Evolutionary conservation across 2,329 filamentous ascomycete genomes (phyloP).

Genomic region (Colletotrichum sp.): DNA sequence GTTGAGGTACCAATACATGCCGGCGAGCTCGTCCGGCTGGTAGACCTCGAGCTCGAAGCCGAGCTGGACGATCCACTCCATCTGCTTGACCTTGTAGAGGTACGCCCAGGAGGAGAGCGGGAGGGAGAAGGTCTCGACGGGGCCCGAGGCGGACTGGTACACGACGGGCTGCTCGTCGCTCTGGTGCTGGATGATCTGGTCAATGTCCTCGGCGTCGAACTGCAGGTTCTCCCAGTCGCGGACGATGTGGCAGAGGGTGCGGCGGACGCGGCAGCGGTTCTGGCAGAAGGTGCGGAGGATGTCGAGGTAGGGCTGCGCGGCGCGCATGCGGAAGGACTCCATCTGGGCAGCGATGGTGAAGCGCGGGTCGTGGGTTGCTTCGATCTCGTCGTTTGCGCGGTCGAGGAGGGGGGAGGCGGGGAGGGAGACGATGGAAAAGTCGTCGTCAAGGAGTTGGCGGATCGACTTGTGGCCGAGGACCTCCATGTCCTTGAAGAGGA

Average conservation of each 20-base stretch:
- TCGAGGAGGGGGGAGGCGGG: slow-evolving; percentile 75
- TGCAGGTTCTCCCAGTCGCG: slow-evolving; percentile 86
- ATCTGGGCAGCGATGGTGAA: slow-evolving; percentile 76
- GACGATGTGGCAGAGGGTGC: slow-evolving; percentile 85
- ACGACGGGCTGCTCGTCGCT: slow-evolving; percentile 66
- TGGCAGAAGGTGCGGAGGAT: slow-evolving; percentile 85
- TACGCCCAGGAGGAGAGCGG: slow-evolving; percentile 89
- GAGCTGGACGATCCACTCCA: slow-evolving; percentile 87
- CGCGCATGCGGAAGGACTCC: slow-evolving; percentile 68
- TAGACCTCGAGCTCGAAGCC: slow-evolving; percentile 96
- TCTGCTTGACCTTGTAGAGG: slow-evolving; percentile 85
- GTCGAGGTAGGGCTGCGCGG: slow-evolving; percentile 78
- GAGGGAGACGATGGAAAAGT: slow-evolving; percentile 79
- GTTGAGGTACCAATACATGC: slow-evolving; percentile 91
- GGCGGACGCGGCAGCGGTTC: slow-evolving; percentile 87
- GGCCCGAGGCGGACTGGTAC: slow-evolving; percentile 44
- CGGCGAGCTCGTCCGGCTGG: slow-evolving; percentile 79
- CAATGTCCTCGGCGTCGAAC: slow-evolving; percentile 78
- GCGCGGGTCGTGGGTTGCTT: slow-evolving; percentile 74
- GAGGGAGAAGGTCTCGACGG: slow-evolving; percentile 66
- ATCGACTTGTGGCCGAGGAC: slow-evolving; percentile 73
- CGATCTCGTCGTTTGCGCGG: slow-evolving; percentile 76
- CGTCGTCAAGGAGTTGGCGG: slow-evolving; percentile 78
- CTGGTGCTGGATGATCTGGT: slow-evolving; percentile 67
- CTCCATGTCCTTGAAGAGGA: slow-evolving; percentile 75